phyloP scores from a whole-genome alignment of 805 yeast species.

The Teunomyces gatunensis region DNA sequence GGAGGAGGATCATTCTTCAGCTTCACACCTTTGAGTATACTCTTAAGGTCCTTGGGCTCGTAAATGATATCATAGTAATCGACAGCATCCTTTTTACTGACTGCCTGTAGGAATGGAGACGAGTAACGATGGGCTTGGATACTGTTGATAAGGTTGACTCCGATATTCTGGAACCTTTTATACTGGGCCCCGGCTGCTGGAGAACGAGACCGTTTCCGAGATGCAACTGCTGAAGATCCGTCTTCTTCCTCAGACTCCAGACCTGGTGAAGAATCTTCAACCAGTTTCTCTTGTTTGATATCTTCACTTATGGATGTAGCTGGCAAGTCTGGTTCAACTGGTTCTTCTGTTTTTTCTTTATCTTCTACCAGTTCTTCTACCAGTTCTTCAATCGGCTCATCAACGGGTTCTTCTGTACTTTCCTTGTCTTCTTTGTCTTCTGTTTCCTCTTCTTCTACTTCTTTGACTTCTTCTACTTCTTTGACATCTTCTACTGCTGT shows the following conservation, averaged over 20 bases:
- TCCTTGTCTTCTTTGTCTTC: conserved; percentile 3
- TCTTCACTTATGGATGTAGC: conserved; percentile 10
- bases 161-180: conserved; percentile 60
- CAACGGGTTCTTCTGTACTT: conserved; percentile 5
- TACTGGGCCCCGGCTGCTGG: conserved; percentile 21
- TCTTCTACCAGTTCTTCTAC: conserved; percentile 5
- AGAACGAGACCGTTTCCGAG: conserved; percentile 15
- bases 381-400: conserved; percentile 8
- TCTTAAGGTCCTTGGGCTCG: conserved; percentile 67
- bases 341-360: conserved; percentile 1
- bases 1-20: conserved; percentile 30
- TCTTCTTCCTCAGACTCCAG: conserved; percentile 5
- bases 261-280: conserved; percentile 5
- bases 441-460: conserved; percentile 5
- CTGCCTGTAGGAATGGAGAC: conserved; percentile 71
- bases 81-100: conserved; percentile 64
- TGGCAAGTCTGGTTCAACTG: not conserved
- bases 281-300: conserved; percentile 9
- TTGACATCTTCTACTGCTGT: not conserved
- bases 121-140: conserved; percentile 71
- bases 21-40: conserved; percentile 55
- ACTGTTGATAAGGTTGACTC: conserved; percentile 59
- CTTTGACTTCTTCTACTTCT: not conserved
- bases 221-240: not conserved
- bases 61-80: conserved; percentile 59